A percentile compares a stretch with the other conserved stretches of the same genome.
Evolutionary conservation across 306 rosid species (phyloP).

Genomic region (Vachellia pachyceras): DNA sequence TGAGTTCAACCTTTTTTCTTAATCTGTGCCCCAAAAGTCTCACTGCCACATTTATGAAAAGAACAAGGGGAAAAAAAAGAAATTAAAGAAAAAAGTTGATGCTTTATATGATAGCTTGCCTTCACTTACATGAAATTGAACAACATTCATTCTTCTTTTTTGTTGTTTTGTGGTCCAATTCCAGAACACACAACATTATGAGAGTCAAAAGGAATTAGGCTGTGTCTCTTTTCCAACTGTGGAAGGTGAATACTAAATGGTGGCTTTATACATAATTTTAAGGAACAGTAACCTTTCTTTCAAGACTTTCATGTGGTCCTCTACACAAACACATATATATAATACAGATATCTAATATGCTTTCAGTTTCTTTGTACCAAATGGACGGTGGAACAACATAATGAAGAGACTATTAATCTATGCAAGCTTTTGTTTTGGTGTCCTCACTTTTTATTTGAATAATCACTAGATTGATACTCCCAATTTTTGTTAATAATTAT

Average conservation of each 20-base stretch:
- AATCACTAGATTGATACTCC: too few relatives aligned
- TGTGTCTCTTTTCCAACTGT: conserved; percentile 28
- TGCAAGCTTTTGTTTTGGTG: not conserved
- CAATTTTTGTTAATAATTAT: too few relatives aligned
- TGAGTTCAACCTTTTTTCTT: not conserved
- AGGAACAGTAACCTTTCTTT: conserved; percentile 31
- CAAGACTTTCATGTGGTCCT: conserved; percentile 33
- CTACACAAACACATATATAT: too few relatives aligned
- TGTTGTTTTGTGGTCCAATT: conserved; percentile 46
- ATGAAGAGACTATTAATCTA: not conserved
- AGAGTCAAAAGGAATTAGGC: conserved; percentile 33
- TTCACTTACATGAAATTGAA: conserved; percentile 31
- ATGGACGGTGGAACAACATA: conserved; percentile 49
- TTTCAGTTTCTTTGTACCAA: conserved; percentile 48
- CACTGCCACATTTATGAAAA: not conserved
- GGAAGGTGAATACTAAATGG: conserved; percentile 40
- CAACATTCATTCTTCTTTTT: not conserved
- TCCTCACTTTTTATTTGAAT: not conserved
- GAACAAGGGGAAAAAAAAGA: not conserved
- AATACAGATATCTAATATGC: not conserved
- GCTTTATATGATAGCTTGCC: conserved; percentile 4
- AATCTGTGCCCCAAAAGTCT: not conserved
- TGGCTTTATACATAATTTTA: conserved; percentile 45
- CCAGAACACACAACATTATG: conserved; percentile 16
- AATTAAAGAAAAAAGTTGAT: not conserved